Evolutionary conservation across 2,329 filamentous ascomycete genomes (phyloP).

Genomic region (Cylindrodendrum hubeiense): DNA sequence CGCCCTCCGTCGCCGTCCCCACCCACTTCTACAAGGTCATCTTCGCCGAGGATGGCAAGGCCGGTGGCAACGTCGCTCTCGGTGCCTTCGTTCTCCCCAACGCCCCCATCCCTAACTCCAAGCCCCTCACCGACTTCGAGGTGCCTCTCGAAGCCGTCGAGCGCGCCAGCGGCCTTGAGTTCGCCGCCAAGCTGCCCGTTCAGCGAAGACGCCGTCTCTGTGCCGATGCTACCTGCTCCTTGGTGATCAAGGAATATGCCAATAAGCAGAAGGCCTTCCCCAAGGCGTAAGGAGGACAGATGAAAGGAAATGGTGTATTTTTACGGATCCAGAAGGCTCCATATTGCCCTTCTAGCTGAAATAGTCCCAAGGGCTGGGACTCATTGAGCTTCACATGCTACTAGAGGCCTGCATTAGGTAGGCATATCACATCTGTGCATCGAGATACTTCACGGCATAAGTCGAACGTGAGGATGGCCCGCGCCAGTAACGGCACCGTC

Average conservation of each 20-base stretch:
- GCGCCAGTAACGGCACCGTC: neutral
- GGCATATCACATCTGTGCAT: neutral
- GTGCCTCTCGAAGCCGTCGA: slow-evolving; percentile 94
- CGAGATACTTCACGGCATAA: neutral
- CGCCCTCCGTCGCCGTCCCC: slow-evolving; percentile 93
- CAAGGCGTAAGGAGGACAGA: slow-evolving; percentile 45
- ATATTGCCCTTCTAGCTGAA: neutral
- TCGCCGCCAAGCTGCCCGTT: slow-evolving; percentile 82
- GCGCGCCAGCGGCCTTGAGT: slow-evolving; percentile 91
- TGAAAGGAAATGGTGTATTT: slow-evolving; percentile 2
- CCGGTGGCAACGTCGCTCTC: slow-evolving; percentile 82
- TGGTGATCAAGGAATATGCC: slow-evolving; percentile 85
- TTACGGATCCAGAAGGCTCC: neutral
- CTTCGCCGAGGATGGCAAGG: slow-evolving; percentile 86
- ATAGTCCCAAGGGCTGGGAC: neutral
- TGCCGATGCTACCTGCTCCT: slow-evolving; percentile 84
- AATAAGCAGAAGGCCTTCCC: slow-evolving; percentile 71
- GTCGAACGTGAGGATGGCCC: neutral
- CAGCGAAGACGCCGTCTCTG: slow-evolving; percentile 84
- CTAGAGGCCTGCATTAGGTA: slow-evolving; percentile 3
- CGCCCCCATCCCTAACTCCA: slow-evolving; percentile 86
- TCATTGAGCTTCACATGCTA: slow-evolving; percentile 2
- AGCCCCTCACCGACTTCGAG: slow-evolving; percentile 91
- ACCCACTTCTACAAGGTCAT: slow-evolving; percentile 99
- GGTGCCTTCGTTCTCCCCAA: slow-evolving; percentile 97